Evolutionary conservation across 441 rosid species (phyloP), one percentile per base, ranked within the genome.

Genomic region (Corymbia citriodora): DNA sequence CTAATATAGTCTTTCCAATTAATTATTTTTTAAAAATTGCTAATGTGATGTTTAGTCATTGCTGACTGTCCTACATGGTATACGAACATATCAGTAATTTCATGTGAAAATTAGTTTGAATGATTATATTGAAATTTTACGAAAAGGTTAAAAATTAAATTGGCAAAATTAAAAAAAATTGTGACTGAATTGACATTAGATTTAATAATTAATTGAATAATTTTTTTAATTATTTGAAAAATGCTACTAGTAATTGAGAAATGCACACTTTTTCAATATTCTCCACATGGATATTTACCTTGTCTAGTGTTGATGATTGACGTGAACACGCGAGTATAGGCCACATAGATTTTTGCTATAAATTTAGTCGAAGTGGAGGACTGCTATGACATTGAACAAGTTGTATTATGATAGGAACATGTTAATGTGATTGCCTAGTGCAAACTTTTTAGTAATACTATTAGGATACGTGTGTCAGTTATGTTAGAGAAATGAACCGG

Each of bases 1-100:
- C 0, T 6, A 36, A 36, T 72, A 6, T 36, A 10, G 1, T 70
- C 14, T 0, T 33, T 70, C 0, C 0, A 2, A 0, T 36, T 10
- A 72, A 33, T 72, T 10, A 40, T 36, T 5, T 11, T 14, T 5
- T 0, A 8, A 0, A 70, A 70, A 33, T 72, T 7, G 2, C 1
- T 5, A 0, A 10, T 72, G 49, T 36, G 15, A 18, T 4, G 0
- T 72, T 48, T 0, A 70, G 0, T 70, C 27, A 33, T 33, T 13
- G 1, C 7, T 6, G 10, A 19, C 3, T 8, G 1, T 36, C 23
- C 6, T 0, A 17, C 1, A 4, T 70, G 81, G 8, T 18, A 18
- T 1, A 18, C 2, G 9, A 2, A 16, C 81, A 18, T 3, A 1
- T 36, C 0, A 10, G 4, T 8, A 2, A 70, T 72, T 70, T 70